Evolutionary conservation across 805 yeast genomes (phyloP).

Genomic region (Spathaspora boniae): DNA sequence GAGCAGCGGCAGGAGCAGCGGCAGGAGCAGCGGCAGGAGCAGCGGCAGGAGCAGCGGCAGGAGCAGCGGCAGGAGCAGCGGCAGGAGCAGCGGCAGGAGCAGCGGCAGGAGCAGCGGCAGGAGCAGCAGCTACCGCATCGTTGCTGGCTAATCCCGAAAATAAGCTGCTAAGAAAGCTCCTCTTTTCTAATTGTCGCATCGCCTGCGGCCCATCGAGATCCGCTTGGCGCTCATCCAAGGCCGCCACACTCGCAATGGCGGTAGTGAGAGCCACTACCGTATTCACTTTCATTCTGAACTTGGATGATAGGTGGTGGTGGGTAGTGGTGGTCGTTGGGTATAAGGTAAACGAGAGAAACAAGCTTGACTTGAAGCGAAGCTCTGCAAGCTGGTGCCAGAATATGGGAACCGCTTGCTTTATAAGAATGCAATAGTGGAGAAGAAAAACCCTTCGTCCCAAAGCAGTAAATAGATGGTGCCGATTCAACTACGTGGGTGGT

Average conservation of each 20-base stretch:
- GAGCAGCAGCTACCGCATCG: slow-evolving; percentile 7
- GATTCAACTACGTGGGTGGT: no score
- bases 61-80: neutral
- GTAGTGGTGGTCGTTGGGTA: neutral
- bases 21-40: slow-evolving; percentile 1
- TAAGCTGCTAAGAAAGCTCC: no score
- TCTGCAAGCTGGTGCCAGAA: neutral
- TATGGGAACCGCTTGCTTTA: neutral
- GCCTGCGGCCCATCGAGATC: no score
- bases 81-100: neutral
- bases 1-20: neutral
- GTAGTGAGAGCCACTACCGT: neutral
- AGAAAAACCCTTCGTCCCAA: slow-evolving; percentile 1
- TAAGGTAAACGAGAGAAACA: neutral
- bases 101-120: slow-evolving; percentile 1
- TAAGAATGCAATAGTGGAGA: neutral
- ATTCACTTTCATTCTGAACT: slow-evolving; percentile 2
- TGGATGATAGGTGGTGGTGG: neutral
- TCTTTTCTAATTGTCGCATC: slow-evolving; percentile 5
- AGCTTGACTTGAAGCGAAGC: neutral
- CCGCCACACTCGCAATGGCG: slow-evolving; percentile 3
- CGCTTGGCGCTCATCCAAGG: no score
- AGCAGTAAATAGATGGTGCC: no score
- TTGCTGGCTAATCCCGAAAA: slow-evolving; percentile 2
- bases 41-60: neutral